These are phyloP conservation scores for Corallochytrium limacisporum DNA, from an alignment of 78 protist genomes.

Conservation along the genomic window DNA sequence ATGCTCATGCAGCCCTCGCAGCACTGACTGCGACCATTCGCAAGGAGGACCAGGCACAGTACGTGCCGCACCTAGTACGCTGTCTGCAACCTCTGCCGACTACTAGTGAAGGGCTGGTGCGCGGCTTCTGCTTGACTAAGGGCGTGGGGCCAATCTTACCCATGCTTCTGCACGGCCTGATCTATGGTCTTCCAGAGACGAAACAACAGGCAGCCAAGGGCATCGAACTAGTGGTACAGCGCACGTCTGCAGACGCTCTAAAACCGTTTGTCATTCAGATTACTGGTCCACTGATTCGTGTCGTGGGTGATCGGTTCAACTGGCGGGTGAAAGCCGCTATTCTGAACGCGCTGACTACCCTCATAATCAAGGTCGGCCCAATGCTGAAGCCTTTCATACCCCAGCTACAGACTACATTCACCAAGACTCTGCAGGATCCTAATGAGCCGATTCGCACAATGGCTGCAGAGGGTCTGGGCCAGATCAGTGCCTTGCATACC, in stretches of 20 bases:
- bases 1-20: background rate
- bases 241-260: conserved; percentile 40
- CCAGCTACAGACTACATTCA: conserved; percentile 75
- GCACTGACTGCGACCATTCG: background rate
- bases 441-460: background rate
- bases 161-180: conserved; percentile 45
- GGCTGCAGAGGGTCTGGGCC: background rate
- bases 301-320: conserved; percentile 66
- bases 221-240: conserved; percentile 30
- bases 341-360: conserved; percentile 35
- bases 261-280: conserved; percentile 51
- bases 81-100: conserved; percentile 10
- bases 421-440: conserved; percentile 20
- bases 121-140: conserved; percentile 36
- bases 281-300: conserved; percentile 81
- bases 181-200: conserved; percentile 52
- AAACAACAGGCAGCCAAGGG: conserved; percentile 68
- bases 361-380: conserved; percentile 38
- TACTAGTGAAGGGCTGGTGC: conserved; percentile 19
- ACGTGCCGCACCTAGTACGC: conserved; percentile 29
- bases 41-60: background rate
- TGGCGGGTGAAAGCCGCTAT: conserved; percentile 31
- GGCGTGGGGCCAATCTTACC: conserved; percentile 61
- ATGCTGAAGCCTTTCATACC: conserved; percentile 69
- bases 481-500: background rate